These are phyloP conservation scores for Neurospora sp. DNA, from an alignment of 495 filamentous ascomycete species.

Conservation along the genomic window DNA sequence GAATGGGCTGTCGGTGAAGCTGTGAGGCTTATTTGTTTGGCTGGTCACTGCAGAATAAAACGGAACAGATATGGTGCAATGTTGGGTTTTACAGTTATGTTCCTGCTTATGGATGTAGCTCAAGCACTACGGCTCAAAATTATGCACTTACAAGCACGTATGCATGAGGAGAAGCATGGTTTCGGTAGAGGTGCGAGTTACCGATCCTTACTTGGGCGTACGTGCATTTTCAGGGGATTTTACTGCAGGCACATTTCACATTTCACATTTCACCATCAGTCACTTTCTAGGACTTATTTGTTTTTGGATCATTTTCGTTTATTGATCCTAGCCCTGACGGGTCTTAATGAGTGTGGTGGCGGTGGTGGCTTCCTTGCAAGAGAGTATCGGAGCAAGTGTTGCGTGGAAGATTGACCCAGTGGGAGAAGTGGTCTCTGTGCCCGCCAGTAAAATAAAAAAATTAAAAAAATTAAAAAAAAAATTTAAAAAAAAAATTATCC, in stretches of 20 bases:
- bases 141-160: no score
- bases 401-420: neutral
- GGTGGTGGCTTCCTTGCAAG: neutral
- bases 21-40: neutral
- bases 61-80: neutral
- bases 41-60: neutral
- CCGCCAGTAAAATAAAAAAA: neutral
- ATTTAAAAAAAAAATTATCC: no score
- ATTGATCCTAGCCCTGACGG: neutral
- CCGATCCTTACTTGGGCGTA: neutral
- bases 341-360: neutral
- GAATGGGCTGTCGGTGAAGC: neutral
- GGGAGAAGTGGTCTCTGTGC: neutral
- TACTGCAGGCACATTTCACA: neutral
- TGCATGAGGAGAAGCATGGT: no score
- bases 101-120: no score
- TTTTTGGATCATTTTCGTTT: neutral
- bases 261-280: neutral
- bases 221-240: neutral
- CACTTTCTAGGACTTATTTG: neutral
- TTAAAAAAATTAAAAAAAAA: no score
- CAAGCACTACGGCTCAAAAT: no score
- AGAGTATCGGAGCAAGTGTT: neutral
- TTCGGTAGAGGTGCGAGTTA: no score
- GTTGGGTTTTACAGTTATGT: no score